phyloP scores from a whole-genome alignment of 768 basidiomycete species.

The Pilatotrama ljubarskyi region DNA sequence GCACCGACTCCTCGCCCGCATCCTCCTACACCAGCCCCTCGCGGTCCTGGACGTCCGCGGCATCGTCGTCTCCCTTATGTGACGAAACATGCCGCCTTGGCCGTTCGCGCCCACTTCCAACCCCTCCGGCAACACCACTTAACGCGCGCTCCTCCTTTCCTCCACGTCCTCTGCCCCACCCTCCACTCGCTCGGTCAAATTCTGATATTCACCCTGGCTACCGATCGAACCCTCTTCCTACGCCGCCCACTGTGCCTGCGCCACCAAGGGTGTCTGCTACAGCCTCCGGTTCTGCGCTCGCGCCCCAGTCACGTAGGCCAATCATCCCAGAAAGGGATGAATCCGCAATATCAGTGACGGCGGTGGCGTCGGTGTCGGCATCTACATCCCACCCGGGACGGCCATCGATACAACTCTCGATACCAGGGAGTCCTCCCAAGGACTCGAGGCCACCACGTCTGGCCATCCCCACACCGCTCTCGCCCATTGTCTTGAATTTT shows the following conservation, averaged over 20 bases:
- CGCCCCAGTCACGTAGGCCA: no score
- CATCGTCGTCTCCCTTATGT: not conserved
- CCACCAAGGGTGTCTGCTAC: not conserved
- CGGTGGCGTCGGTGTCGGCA: not conserved
- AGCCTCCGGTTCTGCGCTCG: not conserved
- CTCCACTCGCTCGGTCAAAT: not conserved
- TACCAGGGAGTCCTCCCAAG: not conserved
- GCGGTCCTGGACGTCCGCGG: not conserved
- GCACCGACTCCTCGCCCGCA: not conserved
- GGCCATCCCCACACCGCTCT: conserved; percentile 1
- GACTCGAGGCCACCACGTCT: not conserved
- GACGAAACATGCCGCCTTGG: not conserved
- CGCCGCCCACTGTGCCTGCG: conserved; percentile 3
- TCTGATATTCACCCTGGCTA: not conserved
- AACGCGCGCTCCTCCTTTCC: not conserved
- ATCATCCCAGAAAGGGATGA: no score
- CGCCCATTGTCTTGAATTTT: conserved; percentile 18
- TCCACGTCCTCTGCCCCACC: conserved; percentile 11
- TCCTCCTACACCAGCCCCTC: not conserved
- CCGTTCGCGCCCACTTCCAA: not conserved
- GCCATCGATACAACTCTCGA: conserved; percentile 4
- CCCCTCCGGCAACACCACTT: not conserved
- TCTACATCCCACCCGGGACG: not conserved
- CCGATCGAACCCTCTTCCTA: not conserved
- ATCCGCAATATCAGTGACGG: not conserved